A percentile compares a stretch with the other conserved stretches of the same genome.
Conservation (phyloP, 2,329 filamentous ascomycete genomes). For the Canariomyces notabilis region DNA sequence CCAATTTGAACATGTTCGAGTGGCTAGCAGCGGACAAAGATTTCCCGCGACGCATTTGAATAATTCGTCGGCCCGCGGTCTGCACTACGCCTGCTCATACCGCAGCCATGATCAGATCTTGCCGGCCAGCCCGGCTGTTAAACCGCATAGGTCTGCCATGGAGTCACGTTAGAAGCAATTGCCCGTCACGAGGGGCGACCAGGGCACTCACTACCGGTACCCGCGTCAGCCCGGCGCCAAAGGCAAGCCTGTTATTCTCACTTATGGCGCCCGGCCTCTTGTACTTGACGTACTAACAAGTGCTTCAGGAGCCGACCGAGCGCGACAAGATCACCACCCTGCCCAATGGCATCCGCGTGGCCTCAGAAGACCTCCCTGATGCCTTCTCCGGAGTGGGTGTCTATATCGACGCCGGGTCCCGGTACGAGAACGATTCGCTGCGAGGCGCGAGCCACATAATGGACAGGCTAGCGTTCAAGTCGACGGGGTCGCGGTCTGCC, state of each 20-base stretch:
- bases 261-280: too few relatives aligned
- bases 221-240: slow-evolving; percentile 2
- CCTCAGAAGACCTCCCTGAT: slow-evolving; percentile 88
- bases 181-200: background rate
- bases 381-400: slow-evolving; percentile 94
- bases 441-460: slow-evolving; percentile 93
- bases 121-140: slow-evolving; percentile 22
- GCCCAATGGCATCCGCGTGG: slow-evolving; percentile 87
- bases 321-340: slow-evolving; percentile 84
- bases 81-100: slow-evolving; percentile 4
- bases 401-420: slow-evolving; percentile 90
- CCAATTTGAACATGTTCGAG: too few relatives aligned
- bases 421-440: slow-evolving; percentile 81
- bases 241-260: slow-evolving; percentile 2
- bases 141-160: slow-evolving; percentile 16
- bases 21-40: background rate
- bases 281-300: slow-evolving; percentile 16
- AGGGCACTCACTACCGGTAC: slow-evolving; percentile 17
- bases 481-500: slow-evolving; percentile 63
- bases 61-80: background rate
- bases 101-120: slow-evolving; percentile 24
- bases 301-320: slow-evolving; percentile 68
- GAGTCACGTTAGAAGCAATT: slow-evolving; percentile 1
- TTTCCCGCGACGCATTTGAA: background rate
- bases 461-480: slow-evolving; percentile 92